Conservation (phyloP, 2,329 filamentous ascomycete species). For the Neonectria magnoliae region DNA sequence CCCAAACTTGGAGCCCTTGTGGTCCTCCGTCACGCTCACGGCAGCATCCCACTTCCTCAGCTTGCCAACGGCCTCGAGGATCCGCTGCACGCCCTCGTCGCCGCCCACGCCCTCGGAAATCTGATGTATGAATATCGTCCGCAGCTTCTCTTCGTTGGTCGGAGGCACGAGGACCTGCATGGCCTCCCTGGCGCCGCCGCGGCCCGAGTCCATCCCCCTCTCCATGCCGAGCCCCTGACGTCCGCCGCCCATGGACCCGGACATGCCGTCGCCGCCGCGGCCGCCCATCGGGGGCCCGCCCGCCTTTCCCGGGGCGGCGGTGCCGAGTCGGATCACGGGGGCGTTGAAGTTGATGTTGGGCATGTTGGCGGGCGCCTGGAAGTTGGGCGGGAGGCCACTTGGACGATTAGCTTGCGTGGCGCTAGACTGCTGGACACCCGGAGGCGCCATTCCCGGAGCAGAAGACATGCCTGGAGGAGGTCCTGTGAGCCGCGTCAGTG, state of each 20-base stretch:
- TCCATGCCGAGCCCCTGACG: slow-evolving; percentile 68
- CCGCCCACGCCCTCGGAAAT: slow-evolving; percentile 82
- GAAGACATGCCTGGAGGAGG: slow-evolving; percentile 83
- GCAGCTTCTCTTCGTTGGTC: slow-evolving; percentile 87
- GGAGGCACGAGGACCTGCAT: slow-evolving; percentile 81
- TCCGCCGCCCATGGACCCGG: slow-evolving; percentile 47
- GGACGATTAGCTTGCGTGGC: slow-evolving; percentile 81
- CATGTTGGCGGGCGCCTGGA: slow-evolving; percentile 90
- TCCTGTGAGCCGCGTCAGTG: slow-evolving; percentile 55
- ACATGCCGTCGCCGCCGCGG: slow-evolving; percentile 56
- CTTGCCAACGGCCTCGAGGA: slow-evolving; percentile 80
- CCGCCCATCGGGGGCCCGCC: slow-evolving; percentile 51
- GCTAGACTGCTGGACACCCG: slow-evolving; percentile 80
- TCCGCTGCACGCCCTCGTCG: slow-evolving; percentile 81
- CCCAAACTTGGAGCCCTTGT: slow-evolving; percentile 87
- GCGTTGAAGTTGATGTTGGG: slow-evolving; percentile 99
- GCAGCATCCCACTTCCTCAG: slow-evolving; percentile 87
- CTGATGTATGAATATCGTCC: slow-evolving; percentile 89
- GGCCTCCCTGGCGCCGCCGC: slow-evolving; percentile 73
- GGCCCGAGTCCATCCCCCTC: slow-evolving; percentile 72
- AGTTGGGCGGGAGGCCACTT: slow-evolving; percentile 81
- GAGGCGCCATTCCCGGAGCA: slow-evolving; percentile 81
- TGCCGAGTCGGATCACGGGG: slow-evolving; percentile 92
- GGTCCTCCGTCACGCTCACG: slow-evolving; percentile 67
- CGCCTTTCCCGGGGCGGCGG: slow-evolving; percentile 73